phyloP scores from a whole-genome alignment of 495 filamentous ascomycete species.

The Penicillium verhagenii region DNA sequence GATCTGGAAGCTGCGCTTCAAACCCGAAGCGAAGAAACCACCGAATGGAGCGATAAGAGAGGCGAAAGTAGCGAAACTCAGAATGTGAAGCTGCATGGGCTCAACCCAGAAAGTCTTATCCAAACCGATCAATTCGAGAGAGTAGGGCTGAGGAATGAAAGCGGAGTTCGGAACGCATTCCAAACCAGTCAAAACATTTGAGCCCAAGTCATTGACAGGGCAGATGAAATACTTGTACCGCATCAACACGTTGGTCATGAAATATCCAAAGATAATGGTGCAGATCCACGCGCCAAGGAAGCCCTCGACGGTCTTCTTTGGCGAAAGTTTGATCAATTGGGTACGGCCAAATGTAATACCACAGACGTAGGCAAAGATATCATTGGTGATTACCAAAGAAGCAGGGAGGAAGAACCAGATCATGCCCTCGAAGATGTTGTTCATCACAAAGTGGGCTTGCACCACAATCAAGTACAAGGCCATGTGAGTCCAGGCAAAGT shows the following conservation, averaged over 20 bases:
- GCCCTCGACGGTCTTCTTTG: slow-evolving; percentile 99
- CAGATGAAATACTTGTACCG: slow-evolving; percentile 97
- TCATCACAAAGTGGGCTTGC: slow-evolving; percentile 99
- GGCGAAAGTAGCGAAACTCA: slow-evolving; percentile 89
- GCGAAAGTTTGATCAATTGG: slow-evolving; percentile 95
- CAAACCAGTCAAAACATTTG: slow-evolving; percentile 88
- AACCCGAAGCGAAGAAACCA: slow-evolving; percentile 95
- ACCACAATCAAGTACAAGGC: slow-evolving; percentile 96
- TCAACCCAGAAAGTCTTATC: slow-evolving; percentile 63
- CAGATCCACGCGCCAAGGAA: slow-evolving; percentile 97
- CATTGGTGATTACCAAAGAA: slow-evolving; percentile 93
- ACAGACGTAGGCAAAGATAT: slow-evolving; percentile 97
- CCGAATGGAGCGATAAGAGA: slow-evolving; percentile 97
- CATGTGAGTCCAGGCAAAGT: slow-evolving; percentile 99
- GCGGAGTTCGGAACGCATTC: slow-evolving; percentile 91
- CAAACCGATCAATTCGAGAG: slow-evolving; percentile 63
- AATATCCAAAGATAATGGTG: slow-evolving; percentile 80
- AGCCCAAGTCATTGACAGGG: slow-evolving; percentile 92
- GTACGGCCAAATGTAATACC: slow-evolving; percentile 97
- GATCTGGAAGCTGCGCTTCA: slow-evolving; percentile 99
- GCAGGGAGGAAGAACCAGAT: slow-evolving; percentile 99
- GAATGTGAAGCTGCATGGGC: slow-evolving; percentile 94
- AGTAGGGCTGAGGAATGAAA: slow-evolving; percentile 77
- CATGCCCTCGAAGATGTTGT: slow-evolving; percentile 99
- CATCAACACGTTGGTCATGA: slow-evolving; percentile 84